Conservation (phyloP, 805 yeast species). For the Wickerhamiella vanderwaltii region DNA sequence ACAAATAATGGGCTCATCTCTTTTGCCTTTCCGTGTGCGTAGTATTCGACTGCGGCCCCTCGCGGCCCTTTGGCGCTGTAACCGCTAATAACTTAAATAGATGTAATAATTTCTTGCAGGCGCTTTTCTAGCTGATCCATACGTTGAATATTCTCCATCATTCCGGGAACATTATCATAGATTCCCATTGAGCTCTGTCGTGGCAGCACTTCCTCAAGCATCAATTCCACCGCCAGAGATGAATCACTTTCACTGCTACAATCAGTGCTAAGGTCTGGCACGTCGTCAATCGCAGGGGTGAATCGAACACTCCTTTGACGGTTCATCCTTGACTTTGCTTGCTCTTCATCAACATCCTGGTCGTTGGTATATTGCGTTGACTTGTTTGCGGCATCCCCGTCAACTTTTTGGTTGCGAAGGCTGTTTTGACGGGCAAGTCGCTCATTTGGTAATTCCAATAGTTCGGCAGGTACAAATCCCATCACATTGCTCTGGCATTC, state of each 20-base stretch:
- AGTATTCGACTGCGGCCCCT: no score
- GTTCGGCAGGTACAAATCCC: constrained; percentile 96
- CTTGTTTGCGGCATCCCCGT: constrained; percentile 4
- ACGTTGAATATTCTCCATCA: constrained; percentile 5
- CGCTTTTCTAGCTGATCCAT: constrained; percentile 6
- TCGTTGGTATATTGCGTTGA: no score
- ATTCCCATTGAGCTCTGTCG: neutral
- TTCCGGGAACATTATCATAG: constrained; percentile 6
- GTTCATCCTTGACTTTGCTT: neutral
- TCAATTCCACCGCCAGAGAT: constrained; percentile 3
- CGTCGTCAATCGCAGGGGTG: constrained; percentile 6
- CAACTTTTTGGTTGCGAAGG: constrained; percentile 46
- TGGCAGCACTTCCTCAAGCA: constrained; percentile 1
- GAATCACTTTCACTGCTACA: constrained; percentile 4
- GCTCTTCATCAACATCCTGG: constrained; percentile 1
- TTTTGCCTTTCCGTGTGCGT: no score
- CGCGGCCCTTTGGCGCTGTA: no score
- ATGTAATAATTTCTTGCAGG: neutral
- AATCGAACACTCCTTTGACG: constrained; percentile 7
- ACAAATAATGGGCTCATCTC: no score
- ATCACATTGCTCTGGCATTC: constrained; percentile 48
- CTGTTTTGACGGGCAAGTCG: constrained; percentile 84
- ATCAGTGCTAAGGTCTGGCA: constrained; percentile 5
- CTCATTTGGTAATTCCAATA: constrained; percentile 82
- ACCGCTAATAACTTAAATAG: neutral